Conservation (phyloP, 371 early-diverging fungal genomes). For the Basidiobolus heterosporus region DNA sequence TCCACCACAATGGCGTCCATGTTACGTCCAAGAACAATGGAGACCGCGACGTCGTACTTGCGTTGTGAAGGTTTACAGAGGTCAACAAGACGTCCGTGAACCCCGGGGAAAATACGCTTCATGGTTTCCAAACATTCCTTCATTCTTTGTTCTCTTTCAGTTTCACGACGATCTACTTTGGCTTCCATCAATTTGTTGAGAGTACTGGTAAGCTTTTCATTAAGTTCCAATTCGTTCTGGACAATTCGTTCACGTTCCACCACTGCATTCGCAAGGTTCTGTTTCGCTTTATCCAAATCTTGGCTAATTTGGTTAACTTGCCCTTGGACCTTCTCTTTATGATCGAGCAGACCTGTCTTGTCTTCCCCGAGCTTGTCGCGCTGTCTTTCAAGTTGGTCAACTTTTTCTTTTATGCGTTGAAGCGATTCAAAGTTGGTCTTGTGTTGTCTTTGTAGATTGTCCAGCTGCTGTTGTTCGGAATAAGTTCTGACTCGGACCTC, state of each 20-base stretch:
- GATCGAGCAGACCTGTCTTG: constrained; percentile 12
- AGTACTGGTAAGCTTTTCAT: constrained; percentile 62
- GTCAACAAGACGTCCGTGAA: constrained; percentile 83
- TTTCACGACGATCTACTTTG: constrained; percentile 60
- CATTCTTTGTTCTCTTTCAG: constrained; percentile 55
- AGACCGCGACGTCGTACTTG: constrained; percentile 78
- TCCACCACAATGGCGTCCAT: constrained; percentile 71
- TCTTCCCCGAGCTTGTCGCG: constrained; percentile 30
- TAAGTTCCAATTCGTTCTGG: constrained; percentile 51
- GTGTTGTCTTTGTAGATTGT: constrained; percentile 42
- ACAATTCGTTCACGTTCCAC: constrained; percentile 21
- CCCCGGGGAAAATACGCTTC: constrained; percentile 72
- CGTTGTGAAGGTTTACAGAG: constrained; percentile 83
- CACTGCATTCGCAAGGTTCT: constrained; percentile 14
- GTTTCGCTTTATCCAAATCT: constrained; percentile 2
- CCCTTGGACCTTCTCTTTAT: constrained; percentile 15
- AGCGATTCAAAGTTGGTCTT: constrained; percentile 40
- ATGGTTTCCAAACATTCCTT: constrained; percentile 60
- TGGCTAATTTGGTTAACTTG: constrained; percentile 5
- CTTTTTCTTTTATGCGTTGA: constrained; percentile 35
- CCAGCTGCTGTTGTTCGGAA: constrained; percentile 45
- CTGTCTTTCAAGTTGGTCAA: constrained; percentile 26
- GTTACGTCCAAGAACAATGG: constrained; percentile 55
- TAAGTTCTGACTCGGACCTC: constrained; percentile 45
- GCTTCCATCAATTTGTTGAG: constrained; percentile 63